These are phyloP conservation scores for Termitomyces bulborhizus DNA, from an alignment of 768 basidiomycete species.

Conservation along the genomic window DNA sequence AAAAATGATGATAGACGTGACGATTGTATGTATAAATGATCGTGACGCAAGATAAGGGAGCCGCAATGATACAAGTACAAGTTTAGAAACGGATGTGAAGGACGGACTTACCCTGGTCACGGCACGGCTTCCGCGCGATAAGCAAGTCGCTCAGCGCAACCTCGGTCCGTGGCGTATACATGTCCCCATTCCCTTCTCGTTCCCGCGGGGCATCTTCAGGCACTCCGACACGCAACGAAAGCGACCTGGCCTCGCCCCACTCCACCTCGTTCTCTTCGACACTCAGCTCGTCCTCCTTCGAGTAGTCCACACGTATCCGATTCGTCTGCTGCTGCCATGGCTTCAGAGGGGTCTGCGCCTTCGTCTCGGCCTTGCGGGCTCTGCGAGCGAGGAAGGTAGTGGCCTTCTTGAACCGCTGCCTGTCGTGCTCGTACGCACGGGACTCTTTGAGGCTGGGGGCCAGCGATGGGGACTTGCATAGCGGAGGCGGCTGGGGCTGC, in stretches of 20 bases:
- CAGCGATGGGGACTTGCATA: constrained; percentile 10
- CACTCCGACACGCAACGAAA: neutral
- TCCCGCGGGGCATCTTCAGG: neutral
- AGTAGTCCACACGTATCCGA: neutral
- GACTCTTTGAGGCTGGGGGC: constrained; percentile 29
- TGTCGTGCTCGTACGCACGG: constrained; percentile 43
- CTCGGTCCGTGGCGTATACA: constrained; percentile 6
- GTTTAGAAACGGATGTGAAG: too few species aligned
- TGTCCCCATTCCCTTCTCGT: neutral
- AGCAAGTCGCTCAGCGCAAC: constrained; percentile 18
- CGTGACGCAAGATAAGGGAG: neutral
- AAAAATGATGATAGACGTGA: neutral
- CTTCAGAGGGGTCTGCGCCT: neutral
- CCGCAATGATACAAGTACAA: neutral
- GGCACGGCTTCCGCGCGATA: constrained; percentile 31
- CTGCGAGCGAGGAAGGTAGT: constrained; percentile 31
- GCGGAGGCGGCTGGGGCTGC: neutral
- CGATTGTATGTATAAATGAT: neutral
- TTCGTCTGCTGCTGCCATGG: neutral
- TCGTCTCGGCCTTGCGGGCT: constrained; percentile 23
- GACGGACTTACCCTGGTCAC: constrained; percentile 31
- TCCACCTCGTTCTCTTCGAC: constrained; percentile 12
- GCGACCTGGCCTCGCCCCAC: constrained; percentile 4
- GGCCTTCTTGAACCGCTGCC: constrained; percentile 40
- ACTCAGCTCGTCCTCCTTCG: neutral